These are phyloP conservation scores for Trametes cubensis DNA, from an alignment of 768 basidiomycete species.

Conservation along the genomic window DNA sequence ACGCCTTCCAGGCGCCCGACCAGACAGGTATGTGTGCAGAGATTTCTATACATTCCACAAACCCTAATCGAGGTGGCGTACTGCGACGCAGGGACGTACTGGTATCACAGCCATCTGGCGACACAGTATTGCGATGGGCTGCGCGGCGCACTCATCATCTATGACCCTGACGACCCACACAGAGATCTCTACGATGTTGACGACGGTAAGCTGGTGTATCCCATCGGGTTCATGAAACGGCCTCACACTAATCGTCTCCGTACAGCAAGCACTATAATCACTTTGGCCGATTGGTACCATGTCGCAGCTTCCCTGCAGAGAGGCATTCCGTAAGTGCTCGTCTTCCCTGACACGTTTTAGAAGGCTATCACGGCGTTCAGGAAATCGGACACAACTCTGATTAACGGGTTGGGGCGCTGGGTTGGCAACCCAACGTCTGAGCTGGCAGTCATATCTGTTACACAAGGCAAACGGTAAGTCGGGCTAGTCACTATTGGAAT, in stretches of 20 bases:
- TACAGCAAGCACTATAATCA: conserved; percentile 49
- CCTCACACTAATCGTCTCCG: background rate
- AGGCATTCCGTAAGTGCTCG: conserved; percentile 24
- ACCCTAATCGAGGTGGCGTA: background rate
- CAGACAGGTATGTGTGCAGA: conserved; percentile 30
- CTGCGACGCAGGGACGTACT: conserved; percentile 32
- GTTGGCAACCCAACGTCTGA: conserved; percentile 36
- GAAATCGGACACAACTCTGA: conserved; percentile 41
- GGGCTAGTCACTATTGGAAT: no score
- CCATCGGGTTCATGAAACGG: background rate
- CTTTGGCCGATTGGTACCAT: conserved; percentile 51
- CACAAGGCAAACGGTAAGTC: conserved; percentile 33
- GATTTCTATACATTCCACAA: background rate
- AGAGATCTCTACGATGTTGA: conserved; percentile 36
- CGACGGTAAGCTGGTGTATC: conserved; percentile 29
- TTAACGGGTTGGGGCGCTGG: conserved; percentile 55
- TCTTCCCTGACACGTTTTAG: background rate
- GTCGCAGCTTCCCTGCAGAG: conserved; percentile 12
- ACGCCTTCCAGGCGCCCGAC: conserved; percentile 36
- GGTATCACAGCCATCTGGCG: conserved; percentile 48
- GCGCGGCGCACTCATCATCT: conserved; percentile 41
- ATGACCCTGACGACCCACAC: conserved; percentile 37
- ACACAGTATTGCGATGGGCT: conserved; percentile 49
- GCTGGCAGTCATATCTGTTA: conserved; percentile 44
- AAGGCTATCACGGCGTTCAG: conserved; percentile 12